Percentiles rank a stretch among this genome's conserved stretches.
Conservation (phyloP, 768 basidiomycete species). For the Mycena epipterygia region DNA sequence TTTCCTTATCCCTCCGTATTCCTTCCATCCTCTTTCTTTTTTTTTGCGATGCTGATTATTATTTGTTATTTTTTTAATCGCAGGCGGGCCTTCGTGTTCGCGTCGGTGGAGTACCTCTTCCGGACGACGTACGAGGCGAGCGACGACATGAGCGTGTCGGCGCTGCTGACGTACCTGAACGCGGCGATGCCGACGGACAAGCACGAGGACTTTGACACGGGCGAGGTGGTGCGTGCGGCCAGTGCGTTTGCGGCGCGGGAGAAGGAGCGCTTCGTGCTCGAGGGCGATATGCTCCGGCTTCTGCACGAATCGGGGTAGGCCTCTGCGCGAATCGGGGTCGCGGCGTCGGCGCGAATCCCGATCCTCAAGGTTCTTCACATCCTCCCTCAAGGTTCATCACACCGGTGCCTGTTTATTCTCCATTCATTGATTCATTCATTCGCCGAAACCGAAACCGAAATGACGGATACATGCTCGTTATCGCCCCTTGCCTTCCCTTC, state of each 20-base stretch:
- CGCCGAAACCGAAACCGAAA: too few relatives aligned
- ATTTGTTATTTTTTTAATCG: too few relatives aligned
- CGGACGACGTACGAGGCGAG: conserved; percentile 73
- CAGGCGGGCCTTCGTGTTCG: conserved; percentile 72
- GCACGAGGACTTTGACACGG: conserved; percentile 86
- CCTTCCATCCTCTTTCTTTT: conserved; percentile 11
- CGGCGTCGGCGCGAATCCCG: conserved; percentile 18
- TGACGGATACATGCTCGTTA: too few relatives aligned
- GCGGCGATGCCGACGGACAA: conserved; percentile 84
- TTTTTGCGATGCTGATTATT: not conserved
- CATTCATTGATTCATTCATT: too few relatives aligned
- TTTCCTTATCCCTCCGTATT: conserved; percentile 13
- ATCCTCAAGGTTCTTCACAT: not conserved
- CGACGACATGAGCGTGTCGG: conserved; percentile 79
- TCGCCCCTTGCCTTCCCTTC: too few relatives aligned
- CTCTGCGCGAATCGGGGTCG: not conserved
- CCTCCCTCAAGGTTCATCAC: too few relatives aligned
- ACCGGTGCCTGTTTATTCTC: too few relatives aligned
- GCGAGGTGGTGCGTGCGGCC: conserved; percentile 71
- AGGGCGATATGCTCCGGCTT: conserved; percentile 31
- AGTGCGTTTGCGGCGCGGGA: conserved; percentile 26
- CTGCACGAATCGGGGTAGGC: conserved; percentile 13
- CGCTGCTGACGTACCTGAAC: conserved; percentile 79
- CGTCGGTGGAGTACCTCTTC: conserved; percentile 76
- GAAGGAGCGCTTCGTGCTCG: conserved; percentile 25